Conservation (phyloP, 805 yeast genomes). For the Vanderwaltozyma yarrowii region DNA sequence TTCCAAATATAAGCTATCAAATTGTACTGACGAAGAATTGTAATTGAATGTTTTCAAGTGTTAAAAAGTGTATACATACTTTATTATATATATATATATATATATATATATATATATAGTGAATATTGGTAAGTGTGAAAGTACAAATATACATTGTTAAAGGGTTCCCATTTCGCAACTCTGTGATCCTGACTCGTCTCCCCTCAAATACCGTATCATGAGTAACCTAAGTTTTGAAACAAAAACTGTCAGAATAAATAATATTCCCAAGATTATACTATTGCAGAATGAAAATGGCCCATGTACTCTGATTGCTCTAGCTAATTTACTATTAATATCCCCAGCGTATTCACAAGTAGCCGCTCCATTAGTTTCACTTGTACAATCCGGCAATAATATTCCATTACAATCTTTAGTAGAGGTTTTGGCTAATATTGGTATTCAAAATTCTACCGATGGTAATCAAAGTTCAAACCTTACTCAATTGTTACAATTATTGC, state of each 20-base stretch:
- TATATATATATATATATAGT: too few species aligned
- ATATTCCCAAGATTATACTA: constrained; percentile 38
- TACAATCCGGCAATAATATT: constrained; percentile 25
- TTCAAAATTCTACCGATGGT: constrained; percentile 23
- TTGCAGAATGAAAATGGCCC: constrained; percentile 81
- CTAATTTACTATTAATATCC: constrained; percentile 55
- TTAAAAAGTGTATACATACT: too few species aligned
- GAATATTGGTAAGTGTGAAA: too few species aligned
- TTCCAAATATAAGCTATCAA: too few species aligned
- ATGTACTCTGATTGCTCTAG: constrained; percentile 72
- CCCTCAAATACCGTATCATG: too few species aligned
- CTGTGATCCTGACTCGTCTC: too few species aligned
- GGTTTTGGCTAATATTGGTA: constrained; percentile 39
- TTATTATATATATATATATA: too few species aligned
- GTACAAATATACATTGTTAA: too few species aligned
- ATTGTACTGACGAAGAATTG: too few species aligned
- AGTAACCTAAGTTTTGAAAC: constrained; percentile 15
- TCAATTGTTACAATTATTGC: constrained; percentile 44
- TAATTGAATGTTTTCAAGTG: too few species aligned
- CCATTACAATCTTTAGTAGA: constrained; percentile 36
- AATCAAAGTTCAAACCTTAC: constrained; percentile 11
- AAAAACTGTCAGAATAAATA: constrained; percentile 28
- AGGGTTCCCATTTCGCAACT: too few species aligned
- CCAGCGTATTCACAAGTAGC: constrained; percentile 18
- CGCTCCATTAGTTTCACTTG: constrained; percentile 20